These are phyloP conservation scores for Rhododendron kiyosumense DNA, from an alignment of 148 eudicot species.

Conservation along the genomic window DNA sequence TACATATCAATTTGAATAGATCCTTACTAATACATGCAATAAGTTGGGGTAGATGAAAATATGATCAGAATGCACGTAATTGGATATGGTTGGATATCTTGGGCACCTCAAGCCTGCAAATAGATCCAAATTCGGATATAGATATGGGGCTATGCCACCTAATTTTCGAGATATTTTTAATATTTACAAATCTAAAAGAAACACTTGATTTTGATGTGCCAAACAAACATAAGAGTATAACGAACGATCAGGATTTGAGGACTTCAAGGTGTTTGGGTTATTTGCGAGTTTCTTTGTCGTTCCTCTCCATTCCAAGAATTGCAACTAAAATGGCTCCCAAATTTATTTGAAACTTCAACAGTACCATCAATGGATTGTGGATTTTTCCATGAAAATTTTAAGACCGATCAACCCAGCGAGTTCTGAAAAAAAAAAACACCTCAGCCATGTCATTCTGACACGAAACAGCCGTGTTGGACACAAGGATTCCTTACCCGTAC, in stretches of 20 bases:
- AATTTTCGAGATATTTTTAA: neutral
- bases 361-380: neutral
- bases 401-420: neutral
- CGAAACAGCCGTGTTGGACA: neutral
- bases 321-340: neutral
- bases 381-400: neutral
- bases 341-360: neutral
- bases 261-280: neutral
- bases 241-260: neutral
- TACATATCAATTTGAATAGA: neutral
- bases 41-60: neutral
- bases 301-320: neutral
- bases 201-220: neutral
- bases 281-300: neutral
- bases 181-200: neutral
- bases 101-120: neutral
- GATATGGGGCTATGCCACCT: neutral
- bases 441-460: neutral
- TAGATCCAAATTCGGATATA: neutral
- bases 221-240: too few relatives aligned
- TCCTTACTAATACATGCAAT: neutral
- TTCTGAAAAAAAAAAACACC: neutral
- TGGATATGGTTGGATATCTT: too few relatives aligned
- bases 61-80: neutral
- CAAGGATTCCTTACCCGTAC: neutral